These are phyloP conservation scores for Chlamydomonas asymmetrica DNA, from an alignment of 139 green algal genomes.

Conservation along the genomic window DNA sequence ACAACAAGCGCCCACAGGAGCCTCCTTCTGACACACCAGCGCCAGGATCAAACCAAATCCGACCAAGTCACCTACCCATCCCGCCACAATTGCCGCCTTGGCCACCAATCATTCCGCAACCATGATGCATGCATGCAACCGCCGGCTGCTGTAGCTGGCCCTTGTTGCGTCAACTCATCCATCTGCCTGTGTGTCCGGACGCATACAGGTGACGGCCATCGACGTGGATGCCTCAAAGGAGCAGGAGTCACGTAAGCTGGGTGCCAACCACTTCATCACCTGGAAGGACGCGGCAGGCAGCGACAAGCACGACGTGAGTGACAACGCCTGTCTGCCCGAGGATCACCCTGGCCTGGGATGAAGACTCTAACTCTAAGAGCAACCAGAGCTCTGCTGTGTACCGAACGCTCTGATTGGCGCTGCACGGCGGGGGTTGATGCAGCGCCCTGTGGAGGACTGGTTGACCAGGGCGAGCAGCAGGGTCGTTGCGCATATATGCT, in stretches of 20 bases:
- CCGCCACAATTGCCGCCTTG: too few relatives aligned
- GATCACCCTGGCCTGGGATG: not conserved
- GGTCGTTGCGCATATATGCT: too few relatives aligned
- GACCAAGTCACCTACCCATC: too few relatives aligned
- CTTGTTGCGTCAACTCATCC: not conserved
- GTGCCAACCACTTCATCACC: slow-evolving; percentile 26
- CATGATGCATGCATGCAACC: not conserved
- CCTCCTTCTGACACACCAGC: too few relatives aligned
- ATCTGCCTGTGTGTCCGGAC: not conserved
- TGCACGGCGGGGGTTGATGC: not conserved
- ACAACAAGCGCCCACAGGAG: too few relatives aligned
- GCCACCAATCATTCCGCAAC: too few relatives aligned
- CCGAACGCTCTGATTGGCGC: not conserved
- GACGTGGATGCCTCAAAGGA: slow-evolving; percentile 32
- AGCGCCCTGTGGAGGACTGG: not conserved
- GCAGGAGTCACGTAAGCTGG: slow-evolving; percentile 41
- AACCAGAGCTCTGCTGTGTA: not conserved
- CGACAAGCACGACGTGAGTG: not conserved
- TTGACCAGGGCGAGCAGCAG: not conserved
- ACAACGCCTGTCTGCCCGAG: not conserved
- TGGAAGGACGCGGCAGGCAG: not conserved
- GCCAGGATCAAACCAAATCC: too few relatives aligned
- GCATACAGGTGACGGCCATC: slow-evolving; percentile 41
- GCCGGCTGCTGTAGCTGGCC: not conserved
- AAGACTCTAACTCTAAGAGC: not conserved